A percentile compares a stretch with the other conserved stretches of the same genome.
phyloP scores from a whole-genome alignment of 169 alveolate species.

The Haemoproteus tartakovskyi region DNA sequence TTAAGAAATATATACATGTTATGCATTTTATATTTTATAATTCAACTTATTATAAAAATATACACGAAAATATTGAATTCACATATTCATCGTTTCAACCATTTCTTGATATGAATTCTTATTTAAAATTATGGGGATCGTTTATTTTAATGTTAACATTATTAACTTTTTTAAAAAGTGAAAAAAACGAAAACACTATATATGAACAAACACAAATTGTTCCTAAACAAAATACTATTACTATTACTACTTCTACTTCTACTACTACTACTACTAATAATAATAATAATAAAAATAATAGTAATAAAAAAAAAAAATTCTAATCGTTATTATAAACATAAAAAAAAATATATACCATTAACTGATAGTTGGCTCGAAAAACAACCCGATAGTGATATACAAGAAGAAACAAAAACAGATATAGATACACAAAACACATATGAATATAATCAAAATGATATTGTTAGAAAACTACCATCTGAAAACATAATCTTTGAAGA shows the following conservation, averaged over 20 bases:
- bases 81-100: constrained; percentile 50
- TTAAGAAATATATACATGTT: constrained; percentile 34
- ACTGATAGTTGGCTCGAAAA: too few species aligned
- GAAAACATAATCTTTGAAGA: too few species aligned
- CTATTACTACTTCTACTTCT: background rate
- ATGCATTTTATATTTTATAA: constrained; percentile 44
- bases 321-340: background rate
- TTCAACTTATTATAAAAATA: constrained; percentile 17
- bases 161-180: constrained; percentile 48
- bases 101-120: constrained; percentile 70
- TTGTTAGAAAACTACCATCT: too few species aligned
- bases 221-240: background rate
- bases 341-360: too few species aligned
- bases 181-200: background rate
- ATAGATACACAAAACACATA: too few species aligned
- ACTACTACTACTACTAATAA: background rate
- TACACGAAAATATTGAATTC: constrained; percentile 5
- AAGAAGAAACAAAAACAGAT: too few species aligned
- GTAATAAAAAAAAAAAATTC: too few species aligned
- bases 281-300: constrained; percentile 1
- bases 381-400: too few species aligned
- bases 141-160: constrained; percentile 67
- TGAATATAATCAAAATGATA: too few species aligned
- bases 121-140: constrained; percentile 72
- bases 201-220: background rate